Conservation (phyloP, 257 asterid species). For the Solanum arcanum region DNA sequence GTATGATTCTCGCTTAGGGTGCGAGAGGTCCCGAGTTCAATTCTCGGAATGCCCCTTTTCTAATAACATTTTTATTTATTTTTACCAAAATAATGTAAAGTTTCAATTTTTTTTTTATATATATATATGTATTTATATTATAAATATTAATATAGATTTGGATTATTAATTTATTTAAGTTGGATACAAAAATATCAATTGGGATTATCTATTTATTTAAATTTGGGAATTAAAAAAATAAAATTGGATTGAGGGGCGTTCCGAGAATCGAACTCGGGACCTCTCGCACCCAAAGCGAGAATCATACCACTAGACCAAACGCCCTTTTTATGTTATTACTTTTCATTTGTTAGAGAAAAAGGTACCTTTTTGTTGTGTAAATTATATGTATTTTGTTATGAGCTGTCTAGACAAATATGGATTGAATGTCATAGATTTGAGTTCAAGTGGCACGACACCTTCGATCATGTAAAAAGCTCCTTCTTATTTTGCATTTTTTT, state of each 20-base stretch:
- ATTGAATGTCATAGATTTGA: no score
- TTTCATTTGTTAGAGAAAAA: no score
- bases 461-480: no score
- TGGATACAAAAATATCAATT: background rate
- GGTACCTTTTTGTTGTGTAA: background rate
- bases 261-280: constrained; percentile 84
- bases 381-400: background rate
- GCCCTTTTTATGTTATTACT: constrained; percentile 10
- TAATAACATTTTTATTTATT: no score
- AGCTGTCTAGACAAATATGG: no score
- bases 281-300: constrained; percentile 88
- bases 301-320: constrained; percentile 91
- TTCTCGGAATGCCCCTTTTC: constrained; percentile 59
- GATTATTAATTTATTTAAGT: background rate
- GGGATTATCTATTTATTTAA: background rate
- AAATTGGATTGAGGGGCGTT: constrained; percentile 32
- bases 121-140: background rate
- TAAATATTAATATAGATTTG: background rate
- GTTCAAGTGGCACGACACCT: no score
- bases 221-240: no score
- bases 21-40: constrained; percentile 91
- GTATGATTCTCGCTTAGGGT: constrained; percentile 80
- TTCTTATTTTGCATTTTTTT: no score
- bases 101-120: background rate
- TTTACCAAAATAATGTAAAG: background rate